phyloP scores from a whole-genome alignment of 768 basidiomycete species.

The Strobilomyces echinocephalus region DNA sequence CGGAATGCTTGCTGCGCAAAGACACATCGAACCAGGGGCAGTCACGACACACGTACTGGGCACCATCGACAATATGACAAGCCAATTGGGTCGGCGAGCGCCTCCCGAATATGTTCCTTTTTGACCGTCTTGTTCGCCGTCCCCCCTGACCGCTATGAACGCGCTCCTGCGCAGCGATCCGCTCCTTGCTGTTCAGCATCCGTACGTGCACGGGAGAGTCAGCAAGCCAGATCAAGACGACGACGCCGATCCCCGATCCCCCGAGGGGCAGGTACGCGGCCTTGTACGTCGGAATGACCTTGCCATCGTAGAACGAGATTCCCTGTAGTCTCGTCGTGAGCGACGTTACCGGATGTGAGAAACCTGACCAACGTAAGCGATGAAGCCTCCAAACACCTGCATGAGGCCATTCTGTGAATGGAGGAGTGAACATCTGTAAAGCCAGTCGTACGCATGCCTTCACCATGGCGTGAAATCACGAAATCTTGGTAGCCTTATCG shows the following conservation, averaged over 20 bases:
- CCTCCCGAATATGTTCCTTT: conserved; percentile 53
- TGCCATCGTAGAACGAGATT: conserved; percentile 50
- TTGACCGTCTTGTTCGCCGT: conserved; percentile 59
- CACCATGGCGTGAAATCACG: conserved; percentile 68
- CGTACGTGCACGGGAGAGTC: conserved; percentile 61
- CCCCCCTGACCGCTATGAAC: conserved; percentile 66
- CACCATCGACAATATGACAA: no score
- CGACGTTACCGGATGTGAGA: not conserved
- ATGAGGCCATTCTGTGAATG: conserved; percentile 54
- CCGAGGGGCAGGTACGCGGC: conserved; percentile 60
- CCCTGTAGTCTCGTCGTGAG: conserved; percentile 34
- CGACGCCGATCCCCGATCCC: conserved; percentile 52
- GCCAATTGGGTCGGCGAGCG: conserved; percentile 47
- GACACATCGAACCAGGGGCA: not conserved
- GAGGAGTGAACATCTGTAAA: not conserved
- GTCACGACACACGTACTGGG: conserved; percentile 37
- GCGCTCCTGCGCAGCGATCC: conserved; percentile 58
- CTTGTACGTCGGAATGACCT: conserved; percentile 49
- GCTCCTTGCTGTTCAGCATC: conserved; percentile 53
- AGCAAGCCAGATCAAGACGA: conserved; percentile 56
- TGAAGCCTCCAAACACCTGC: no score
- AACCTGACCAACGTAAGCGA: conserved; percentile 45
- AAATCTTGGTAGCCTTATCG: conserved; percentile 48
- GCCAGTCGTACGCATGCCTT: not conserved
- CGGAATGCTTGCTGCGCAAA: conserved; percentile 52